phyloP scores from a whole-genome alignment of 2,329 filamentous ascomycete genomes.

The Fusarium lyarnte region DNA sequence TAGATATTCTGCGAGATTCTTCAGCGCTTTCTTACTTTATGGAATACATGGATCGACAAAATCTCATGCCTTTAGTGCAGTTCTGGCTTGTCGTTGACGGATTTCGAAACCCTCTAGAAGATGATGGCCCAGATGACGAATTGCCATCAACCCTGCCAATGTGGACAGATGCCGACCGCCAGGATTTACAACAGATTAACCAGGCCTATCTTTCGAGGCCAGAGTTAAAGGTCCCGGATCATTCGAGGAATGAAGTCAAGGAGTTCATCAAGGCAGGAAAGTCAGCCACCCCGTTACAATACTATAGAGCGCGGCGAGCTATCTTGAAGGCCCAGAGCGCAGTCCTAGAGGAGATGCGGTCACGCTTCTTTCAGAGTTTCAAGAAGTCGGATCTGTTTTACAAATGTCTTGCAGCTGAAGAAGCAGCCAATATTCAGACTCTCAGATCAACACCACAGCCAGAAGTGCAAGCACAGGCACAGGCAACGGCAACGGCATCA shows the following conservation, averaged over 20 bases:
- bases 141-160: conserved; percentile 68
- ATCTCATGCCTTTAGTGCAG: conserved; percentile 88
- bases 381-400: conserved; percentile 94
- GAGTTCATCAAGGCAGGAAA: conserved; percentile 83
- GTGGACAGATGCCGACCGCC: conserved; percentile 86
- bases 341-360: conserved; percentile 85
- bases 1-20: conserved; percentile 88
- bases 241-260: conserved; percentile 75
- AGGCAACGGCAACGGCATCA: conserved; percentile 15
- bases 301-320: conserved; percentile 81
- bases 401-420: conserved; percentile 92
- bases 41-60: conserved; percentile 98
- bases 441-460: conserved; percentile 32
- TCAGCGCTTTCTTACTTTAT: conserved; percentile 97
- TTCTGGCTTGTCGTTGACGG: conserved; percentile 99
- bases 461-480: conserved; percentile 36
- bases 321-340: conserved; percentile 84
- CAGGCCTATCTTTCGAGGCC: conserved; percentile 86
- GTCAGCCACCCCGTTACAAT: conserved; percentile 80
- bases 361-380: conserved; percentile 82
- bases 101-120: conserved; percentile 91
- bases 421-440: conserved; percentile 61
- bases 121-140: conserved; percentile 72
- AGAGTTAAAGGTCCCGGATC: conserved; percentile 80
- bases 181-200: conserved; percentile 90